Percentiles rank a stretch among this genome's conserved stretches.
These are phyloP conservation scores for Thielaviopsis ethacetica DNA, from an alignment of 2,329 filamentous ascomycete species.

Conservation along the genomic window DNA sequence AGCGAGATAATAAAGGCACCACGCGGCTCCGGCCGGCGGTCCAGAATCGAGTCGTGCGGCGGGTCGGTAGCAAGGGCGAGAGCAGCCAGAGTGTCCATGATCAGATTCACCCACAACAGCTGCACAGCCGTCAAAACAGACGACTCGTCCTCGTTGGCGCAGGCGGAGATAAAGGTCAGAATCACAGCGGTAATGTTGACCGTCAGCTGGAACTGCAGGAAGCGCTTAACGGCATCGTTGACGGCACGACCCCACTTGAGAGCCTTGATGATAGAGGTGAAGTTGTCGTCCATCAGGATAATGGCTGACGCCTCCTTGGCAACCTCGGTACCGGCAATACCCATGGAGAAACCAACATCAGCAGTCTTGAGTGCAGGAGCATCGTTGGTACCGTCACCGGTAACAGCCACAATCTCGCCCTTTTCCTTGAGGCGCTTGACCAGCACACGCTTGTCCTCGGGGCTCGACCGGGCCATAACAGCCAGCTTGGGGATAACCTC, in stretches of 20 bases:
- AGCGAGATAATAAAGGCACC: conserved; percentile 54
- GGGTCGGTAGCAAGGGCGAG: conserved; percentile 80
- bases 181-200: conserved; percentile 87
- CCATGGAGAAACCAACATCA: conserved; percentile 76
- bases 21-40: conserved; percentile 52
- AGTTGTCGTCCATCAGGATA: conserved; percentile 79
- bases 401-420: conserved; percentile 66
- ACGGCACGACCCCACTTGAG: conserved; percentile 66
- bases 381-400: conserved; percentile 72
- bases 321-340: conserved; percentile 67
- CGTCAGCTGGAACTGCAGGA: conserved; percentile 61
- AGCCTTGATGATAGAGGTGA: conserved; percentile 71
- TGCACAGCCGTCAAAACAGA: conserved; percentile 81
- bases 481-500: conserved; percentile 52
- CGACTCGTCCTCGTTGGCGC: conserved; percentile 48
- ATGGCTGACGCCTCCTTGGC: conserved; percentile 76
- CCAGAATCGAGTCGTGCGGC: conserved; percentile 63
- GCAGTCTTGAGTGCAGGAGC: conserved; percentile 66
- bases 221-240: conserved; percentile 63
- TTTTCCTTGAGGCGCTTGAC: conserved; percentile 55
- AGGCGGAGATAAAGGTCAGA: conserved; percentile 75
- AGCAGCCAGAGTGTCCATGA: conserved; percentile 92
- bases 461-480: conserved; percentile 58
- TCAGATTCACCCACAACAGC: conserved; percentile 89
- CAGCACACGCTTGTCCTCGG: conserved; percentile 60